Evolutionary conservation across 129 eudicot genomes (phyloP).

Genomic region (Sambucus nigra): DNA sequence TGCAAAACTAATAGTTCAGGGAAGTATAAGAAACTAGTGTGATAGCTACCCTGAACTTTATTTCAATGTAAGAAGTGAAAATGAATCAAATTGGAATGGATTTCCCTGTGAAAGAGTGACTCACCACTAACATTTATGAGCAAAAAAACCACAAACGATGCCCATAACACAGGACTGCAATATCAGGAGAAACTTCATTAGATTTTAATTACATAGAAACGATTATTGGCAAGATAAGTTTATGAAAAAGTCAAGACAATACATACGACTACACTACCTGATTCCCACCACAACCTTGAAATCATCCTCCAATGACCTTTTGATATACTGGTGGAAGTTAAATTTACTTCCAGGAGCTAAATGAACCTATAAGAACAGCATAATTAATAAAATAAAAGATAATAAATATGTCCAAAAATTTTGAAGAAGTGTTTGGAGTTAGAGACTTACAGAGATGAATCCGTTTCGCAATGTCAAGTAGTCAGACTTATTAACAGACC

Average conservation of each 20-base stretch:
- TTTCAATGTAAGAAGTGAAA: constrained; percentile 6
- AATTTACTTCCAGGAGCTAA: constrained; percentile 80
- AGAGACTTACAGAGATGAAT: constrained; percentile 62
- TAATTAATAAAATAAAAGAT: neutral
- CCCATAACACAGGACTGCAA: constrained; percentile 89
- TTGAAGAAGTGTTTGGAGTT: neutral
- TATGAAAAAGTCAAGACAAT: neutral
- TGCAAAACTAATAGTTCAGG: too few species aligned
- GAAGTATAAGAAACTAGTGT: too few species aligned
- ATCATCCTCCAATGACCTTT: constrained; percentile 90
- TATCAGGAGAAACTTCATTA: constrained; percentile 11
- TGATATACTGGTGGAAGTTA: constrained; percentile 85
- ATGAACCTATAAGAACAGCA: constrained; percentile 45
- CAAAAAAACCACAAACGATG: constrained; percentile 78
- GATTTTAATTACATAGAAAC: neutral
- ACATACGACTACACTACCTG: constrained; percentile 34
- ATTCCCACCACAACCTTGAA: constrained; percentile 81
- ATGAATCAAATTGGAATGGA: neutral
- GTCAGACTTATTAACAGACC: constrained; percentile 75
- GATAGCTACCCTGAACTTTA: too few species aligned
- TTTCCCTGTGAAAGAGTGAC: constrained; percentile 3
- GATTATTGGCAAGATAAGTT: neutral
- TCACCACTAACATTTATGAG: constrained; percentile 71
- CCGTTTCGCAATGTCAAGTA: constrained; percentile 87
- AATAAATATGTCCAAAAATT: neutral